Evolutionary conservation across 768 basidiomycete genomes (phyloP), one percentile per base, ranked within the genome.

Genomic region (Russula foetens): DNA sequence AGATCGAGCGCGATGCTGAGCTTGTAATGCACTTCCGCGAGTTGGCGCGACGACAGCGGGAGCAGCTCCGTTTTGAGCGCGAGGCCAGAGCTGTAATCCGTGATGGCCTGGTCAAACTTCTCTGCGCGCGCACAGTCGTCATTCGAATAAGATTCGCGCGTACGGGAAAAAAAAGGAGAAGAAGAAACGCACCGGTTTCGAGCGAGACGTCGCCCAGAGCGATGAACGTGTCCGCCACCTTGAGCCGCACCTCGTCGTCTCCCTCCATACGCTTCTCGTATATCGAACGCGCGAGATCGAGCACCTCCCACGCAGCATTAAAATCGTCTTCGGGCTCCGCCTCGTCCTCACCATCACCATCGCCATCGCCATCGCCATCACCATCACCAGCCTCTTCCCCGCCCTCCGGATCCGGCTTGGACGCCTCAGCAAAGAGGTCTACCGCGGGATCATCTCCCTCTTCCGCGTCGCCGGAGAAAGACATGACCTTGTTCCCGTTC

Each of bases 241-340:
- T 91, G 55, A 96, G 79, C 69, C 81, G 85, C 38, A 82, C 72
- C 56, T 81, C 79, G 15, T 88, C 85, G 45, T 81, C 79, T 28
- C 79, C 81, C 9, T 78, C 75, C 63, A 76, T 76, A 62, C 81
- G 79, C 71, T 87, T 88, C 64, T 85, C 83, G 68, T 91, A 94
- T 60, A 96, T 86, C 12, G 86, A 83, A 43, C 95, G 80, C 23
- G 96, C 95, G 58, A 96, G 84, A 67, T 99, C 97, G n/a, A 99
- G 78, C 3, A 96, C 87, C 69, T 97, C 91, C 94, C 96, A 99
- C 14, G 97, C 93, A 26, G 92, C 92, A 66, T 96, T 97, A 72
- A 97, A 97, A 68, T 98, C 97, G 67, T 99, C 97, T 68, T 97
- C 96, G 0, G 91, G 92, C 67, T 90, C 92, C 4, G 71, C 60